phyloP scores from a whole-genome alignment of 495 filamentous ascomycete genomes.

The Pyrenula massariospora region DNA sequence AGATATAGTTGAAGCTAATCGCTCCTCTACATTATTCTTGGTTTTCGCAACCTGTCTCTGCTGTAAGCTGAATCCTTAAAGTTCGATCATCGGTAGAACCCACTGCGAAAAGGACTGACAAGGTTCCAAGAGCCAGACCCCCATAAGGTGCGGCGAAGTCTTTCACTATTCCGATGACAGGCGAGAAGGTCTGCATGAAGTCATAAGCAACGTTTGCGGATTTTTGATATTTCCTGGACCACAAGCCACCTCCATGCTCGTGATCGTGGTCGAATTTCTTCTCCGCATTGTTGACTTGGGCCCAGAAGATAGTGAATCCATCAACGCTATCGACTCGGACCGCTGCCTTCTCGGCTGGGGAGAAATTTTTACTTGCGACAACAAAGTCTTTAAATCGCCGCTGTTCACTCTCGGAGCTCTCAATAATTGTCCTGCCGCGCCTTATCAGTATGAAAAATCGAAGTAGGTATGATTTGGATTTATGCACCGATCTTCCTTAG shows the following conservation, averaged over 20 bases:
- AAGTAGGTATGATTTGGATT: too few relatives aligned
- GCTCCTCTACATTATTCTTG: too few relatives aligned
- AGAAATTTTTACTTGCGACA: neutral
- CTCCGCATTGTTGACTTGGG: neutral
- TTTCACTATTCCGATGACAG: constrained; percentile 1
- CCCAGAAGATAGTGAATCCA: constrained; percentile 1
- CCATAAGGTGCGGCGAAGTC: neutral
- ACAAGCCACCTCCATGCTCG: constrained; percentile 1
- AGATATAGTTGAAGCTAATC: too few relatives aligned
- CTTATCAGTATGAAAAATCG: too few relatives aligned
- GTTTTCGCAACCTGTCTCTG: too few relatives aligned
- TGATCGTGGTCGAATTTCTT: neutral
- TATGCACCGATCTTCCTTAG: too few relatives aligned
- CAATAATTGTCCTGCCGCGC: neutral
- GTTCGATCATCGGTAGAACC: too few relatives aligned
- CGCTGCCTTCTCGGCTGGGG: neutral
- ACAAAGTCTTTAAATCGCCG: neutral
- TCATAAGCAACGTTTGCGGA: neutral
- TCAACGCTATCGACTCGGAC: neutral
- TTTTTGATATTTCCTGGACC: neutral
- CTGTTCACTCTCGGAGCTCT: neutral
- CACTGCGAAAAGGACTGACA: too few relatives aligned
- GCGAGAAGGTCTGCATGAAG: neutral
- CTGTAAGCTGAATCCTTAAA: too few relatives aligned
- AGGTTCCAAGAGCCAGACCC: constrained; percentile 2